These are phyloP conservation scores for Sonneratia alba DNA, from an alignment of 345 rosid species.

Conservation along the genomic window DNA sequence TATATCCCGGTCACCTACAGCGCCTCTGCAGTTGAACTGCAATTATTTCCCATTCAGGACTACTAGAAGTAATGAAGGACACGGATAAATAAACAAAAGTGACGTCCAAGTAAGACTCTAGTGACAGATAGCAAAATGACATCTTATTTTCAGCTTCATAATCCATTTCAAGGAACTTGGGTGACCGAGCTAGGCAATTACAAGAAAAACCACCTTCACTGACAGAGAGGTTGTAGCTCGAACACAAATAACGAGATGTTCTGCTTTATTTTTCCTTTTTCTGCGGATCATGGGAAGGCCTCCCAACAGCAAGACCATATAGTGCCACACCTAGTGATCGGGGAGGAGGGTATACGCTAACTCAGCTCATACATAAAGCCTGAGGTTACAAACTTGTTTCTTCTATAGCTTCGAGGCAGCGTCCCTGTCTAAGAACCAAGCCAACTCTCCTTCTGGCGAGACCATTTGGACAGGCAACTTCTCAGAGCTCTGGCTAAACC, in stretches of 20 bases:
- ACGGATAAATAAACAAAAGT: too few species aligned
- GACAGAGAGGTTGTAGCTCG: neutral
- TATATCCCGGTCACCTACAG: too few species aligned
- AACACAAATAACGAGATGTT: neutral
- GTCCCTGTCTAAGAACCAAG: constrained; percentile 76
- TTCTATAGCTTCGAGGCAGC: constrained; percentile 64
- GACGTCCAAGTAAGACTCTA: constrained; percentile 21
- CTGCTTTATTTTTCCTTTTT: neutral
- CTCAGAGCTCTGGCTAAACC: constrained; percentile 24
- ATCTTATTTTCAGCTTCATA: neutral
- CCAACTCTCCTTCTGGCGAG: constrained; percentile 58
- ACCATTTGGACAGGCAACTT: constrained; percentile 57
- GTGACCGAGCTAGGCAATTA: neutral
- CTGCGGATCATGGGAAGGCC: neutral
- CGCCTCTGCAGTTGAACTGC: too few species aligned
- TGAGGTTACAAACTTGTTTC: neutral
- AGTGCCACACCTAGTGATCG: neutral
- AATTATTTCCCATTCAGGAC: too few species aligned
- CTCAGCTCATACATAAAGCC: neutral
- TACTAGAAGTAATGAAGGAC: too few species aligned
- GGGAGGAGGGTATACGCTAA: neutral
- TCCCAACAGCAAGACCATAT: neutral
- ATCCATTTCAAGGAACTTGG: neutral
- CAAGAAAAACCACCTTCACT: neutral
- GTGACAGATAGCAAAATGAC: neutral